Base-by-base conservation (phyloP, 2,329 filamentous ascomycete genomes). In the Penicillium sp. region DNA sequence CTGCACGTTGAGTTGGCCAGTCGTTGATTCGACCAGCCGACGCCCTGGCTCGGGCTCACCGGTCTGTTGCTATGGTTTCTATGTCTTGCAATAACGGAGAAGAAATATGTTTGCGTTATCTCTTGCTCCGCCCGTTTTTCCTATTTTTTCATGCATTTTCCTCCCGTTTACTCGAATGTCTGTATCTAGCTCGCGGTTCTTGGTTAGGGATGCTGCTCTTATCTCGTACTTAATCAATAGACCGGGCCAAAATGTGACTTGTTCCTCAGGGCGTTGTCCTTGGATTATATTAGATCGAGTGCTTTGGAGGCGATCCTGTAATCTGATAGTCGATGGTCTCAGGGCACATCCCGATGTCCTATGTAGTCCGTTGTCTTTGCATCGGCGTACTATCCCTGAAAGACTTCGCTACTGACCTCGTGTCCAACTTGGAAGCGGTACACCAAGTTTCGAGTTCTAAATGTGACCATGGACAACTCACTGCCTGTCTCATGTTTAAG, bases 241-340 rank as follows among this genome's bases (percentile, higher is more conserved):
- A 63, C 64, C 54, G 71, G 65, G 67, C 67, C 63, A 74, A 72
- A 72, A 69, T 70, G 61, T 68, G 67, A 71, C 65, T 68, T 69
- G 60, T 70, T 69, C 60, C 62, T 66, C 65, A 67, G 61, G 64
- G 60, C 52, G 50, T 54, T 57, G 45, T 45, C 55, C 43, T 56
- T 49, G 47, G 45, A 50, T 40, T 21, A 48, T 53, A 11, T 49
- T 43, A 43, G 40, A 48, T 34, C 31, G 10, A 34, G 31, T 34
- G 9, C 31, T 9, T 34, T 34, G 10, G 8, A 27, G 8, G 5
- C 24, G 24, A 27, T 27, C 24, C 24, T 27, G 24, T 27, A 27
- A 27, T 27, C 24, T 27, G 24, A 27, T 27, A 27, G 24, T 27
- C 24, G 24, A 27, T 27, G 24, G 24, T 27, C 24, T 27, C 5